Conservation (phyloP, 352 stramenopile genomes). For the Phytophthora citricola region DNA sequence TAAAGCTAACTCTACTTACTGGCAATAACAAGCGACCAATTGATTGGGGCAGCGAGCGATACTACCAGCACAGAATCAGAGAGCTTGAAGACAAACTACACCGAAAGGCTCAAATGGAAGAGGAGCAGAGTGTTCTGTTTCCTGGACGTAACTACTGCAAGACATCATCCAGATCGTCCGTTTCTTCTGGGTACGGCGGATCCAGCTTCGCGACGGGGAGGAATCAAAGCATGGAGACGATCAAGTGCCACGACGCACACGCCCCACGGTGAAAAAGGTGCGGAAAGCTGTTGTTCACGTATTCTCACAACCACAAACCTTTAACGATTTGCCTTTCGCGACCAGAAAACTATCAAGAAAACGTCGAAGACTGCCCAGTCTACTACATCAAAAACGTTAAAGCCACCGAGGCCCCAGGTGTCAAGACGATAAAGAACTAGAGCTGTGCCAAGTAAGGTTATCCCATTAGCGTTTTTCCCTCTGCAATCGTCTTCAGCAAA, state of each 20-base stretch:
- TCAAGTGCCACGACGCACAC: conserved; percentile 7
- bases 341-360: conserved; percentile 24
- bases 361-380: conserved; percentile 22
- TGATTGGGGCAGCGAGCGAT: conserved; percentile 24
- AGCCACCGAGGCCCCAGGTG: conserved; percentile 11
- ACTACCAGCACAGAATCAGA: conserved; percentile 32
- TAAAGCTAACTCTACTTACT: neutral
- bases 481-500: conserved; percentile 39
- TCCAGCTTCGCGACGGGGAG: conserved; percentile 13
- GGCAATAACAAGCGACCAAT: conserved; percentile 11
- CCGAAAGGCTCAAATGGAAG: conserved; percentile 30
- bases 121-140: conserved; percentile 41
- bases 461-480: conserved; percentile 30
- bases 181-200: conserved; percentile 11
- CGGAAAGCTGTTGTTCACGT: neutral
- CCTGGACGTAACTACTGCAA: conserved; percentile 14
- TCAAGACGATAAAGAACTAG: neutral
- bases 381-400: conserved; percentile 10
- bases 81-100: conserved; percentile 41
- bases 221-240: conserved; percentile 5
- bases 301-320: neutral
- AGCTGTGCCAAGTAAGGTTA: neutral
- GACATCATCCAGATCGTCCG: conserved; percentile 17
- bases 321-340: neutral
- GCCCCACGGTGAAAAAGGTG: conserved; percentile 23